phyloP scores from a whole-genome alignment of 176 grass and related monocot genomes.

The Musa itinerans region DNA sequence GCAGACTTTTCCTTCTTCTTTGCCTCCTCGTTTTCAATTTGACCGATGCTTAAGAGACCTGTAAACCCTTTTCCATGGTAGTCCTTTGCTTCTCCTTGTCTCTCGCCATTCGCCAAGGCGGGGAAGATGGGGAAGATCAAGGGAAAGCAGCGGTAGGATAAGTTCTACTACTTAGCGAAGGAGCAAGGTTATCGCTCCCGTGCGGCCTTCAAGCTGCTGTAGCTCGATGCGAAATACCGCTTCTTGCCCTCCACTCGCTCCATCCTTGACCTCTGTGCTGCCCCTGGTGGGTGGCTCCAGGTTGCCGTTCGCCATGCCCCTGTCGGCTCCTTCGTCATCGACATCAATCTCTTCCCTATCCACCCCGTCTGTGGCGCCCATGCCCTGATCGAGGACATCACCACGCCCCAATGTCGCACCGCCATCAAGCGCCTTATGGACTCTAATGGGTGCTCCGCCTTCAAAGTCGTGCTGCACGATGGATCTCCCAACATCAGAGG shows the following conservation, averaged over 20 bases:
- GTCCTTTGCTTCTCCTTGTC: not conserved
- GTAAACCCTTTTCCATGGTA: too few species aligned
- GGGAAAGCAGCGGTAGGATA: slow-evolving; percentile 82
- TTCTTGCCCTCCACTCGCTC: slow-evolving; percentile 74
- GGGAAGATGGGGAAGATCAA: slow-evolving; percentile 86
- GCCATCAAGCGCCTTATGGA: slow-evolving; percentile 68
- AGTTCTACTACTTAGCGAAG: slow-evolving; percentile 84
- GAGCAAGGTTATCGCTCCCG: slow-evolving; percentile 85
- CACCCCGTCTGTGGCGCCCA: slow-evolving; percentile 73
- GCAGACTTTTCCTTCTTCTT: too few species aligned
- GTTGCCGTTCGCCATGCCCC: slow-evolving; percentile 70
- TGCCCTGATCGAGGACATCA: slow-evolving; percentile 83
- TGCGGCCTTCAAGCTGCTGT: slow-evolving; percentile 87
- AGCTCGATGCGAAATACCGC: slow-evolving; percentile 74
- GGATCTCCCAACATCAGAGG: slow-evolving; percentile 89
- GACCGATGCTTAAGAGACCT: too few species aligned
- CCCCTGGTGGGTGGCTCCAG: slow-evolving; percentile 86
- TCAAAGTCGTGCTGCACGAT: slow-evolving; percentile 84
- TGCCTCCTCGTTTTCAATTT: too few species aligned
- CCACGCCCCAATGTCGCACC: slow-evolving; percentile 73
- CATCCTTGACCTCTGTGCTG: slow-evolving; percentile 89
- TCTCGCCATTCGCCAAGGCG: not conserved
- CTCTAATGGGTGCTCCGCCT: slow-evolving; percentile 45
- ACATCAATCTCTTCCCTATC: slow-evolving; percentile 74
- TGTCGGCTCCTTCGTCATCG: slow-evolving; percentile 63